Conservation (phyloP, 345 rosid genomes). For the Linum lewisii region DNA sequence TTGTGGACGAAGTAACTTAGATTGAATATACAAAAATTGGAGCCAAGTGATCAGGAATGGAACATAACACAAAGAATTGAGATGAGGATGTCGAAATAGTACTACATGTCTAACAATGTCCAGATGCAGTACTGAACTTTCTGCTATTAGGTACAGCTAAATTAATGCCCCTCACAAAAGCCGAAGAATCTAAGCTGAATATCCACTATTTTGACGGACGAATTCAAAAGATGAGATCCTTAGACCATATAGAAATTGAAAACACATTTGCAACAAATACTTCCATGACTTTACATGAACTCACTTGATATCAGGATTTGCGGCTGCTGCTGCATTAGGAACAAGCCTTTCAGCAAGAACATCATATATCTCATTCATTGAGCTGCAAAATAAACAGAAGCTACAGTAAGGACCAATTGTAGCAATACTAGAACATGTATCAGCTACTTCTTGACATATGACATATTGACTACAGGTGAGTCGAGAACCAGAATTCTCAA, state of each 20-base stretch:
- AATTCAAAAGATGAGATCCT: background rate
- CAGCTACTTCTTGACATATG: background rate
- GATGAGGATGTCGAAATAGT: background rate
- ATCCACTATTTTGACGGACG: background rate
- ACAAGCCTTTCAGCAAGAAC: constrained; percentile 54
- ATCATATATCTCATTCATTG: constrained; percentile 78
- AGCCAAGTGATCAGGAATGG: background rate
- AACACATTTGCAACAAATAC: background rate
- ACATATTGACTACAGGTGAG: background rate
- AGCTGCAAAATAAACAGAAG: constrained; percentile 24
- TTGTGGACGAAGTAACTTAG: no score
- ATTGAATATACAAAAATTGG: background rate
- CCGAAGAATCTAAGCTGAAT: background rate
- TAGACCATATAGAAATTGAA: background rate
- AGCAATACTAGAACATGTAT: background rate
- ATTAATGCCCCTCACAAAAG: background rate
- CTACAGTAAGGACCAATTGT: background rate
- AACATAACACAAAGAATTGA: background rate
- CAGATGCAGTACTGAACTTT: background rate
- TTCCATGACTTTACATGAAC: constrained; percentile 14
- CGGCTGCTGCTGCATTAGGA: constrained; percentile 51
- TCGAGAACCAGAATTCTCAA: background rate
- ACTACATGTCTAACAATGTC: background rate
- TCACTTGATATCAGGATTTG: constrained; percentile 47
- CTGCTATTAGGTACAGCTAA: background rate